Evolutionary conservation across 768 basidiomycete species (phyloP), one percentile per base, ranked within the genome.

Genomic region (Russula ochroleuca): DNA sequence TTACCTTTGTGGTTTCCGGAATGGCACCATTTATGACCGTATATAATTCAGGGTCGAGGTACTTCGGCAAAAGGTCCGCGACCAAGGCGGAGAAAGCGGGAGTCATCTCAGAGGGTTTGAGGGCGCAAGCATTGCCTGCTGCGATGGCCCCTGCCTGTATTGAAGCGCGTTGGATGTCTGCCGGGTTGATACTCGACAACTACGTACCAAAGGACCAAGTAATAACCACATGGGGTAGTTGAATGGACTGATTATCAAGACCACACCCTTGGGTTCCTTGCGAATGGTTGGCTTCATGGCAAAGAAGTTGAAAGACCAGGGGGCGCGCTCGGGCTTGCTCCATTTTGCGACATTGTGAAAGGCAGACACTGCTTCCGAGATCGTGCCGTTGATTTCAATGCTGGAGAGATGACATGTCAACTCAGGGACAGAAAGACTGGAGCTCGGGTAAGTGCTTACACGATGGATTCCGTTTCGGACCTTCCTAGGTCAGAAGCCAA

Each of bases 241-340:
- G 80, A 88, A 90, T 0, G 88, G 86, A 37, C 77, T 78, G 60
- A 92, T 86, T 68, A 88, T 81, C 53, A 90, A 75, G 0, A 87
- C 80, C 28, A 85, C 80, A 3, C 90, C 90, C 72, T 93, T 94
- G 50, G 92, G 79, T 67, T 90, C 88, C 69, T 90, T 89, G 59
- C 83, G 78, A 2, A 90, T 79, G 15, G 79, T 77, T 1, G 90
- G 90, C 10, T 79, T 76, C 79, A 90, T 82, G 0, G 83, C 75
- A 8, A 75, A 77, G 69, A 78, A 88, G 68, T 79, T 84, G 56
- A 88, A 17, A 33, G 73, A 78, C 69, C 87, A 87, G 0, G 80
- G 69, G 2, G 84, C 79, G 35, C 74, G 80, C 60, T 86, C 81
- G 0, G 88, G 79, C 69, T 84, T 85, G 0, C 86, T 76, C 93